phyloP scores from a whole-genome alignment of 305 asterid species.

The Fraxinus latifolia region DNA sequence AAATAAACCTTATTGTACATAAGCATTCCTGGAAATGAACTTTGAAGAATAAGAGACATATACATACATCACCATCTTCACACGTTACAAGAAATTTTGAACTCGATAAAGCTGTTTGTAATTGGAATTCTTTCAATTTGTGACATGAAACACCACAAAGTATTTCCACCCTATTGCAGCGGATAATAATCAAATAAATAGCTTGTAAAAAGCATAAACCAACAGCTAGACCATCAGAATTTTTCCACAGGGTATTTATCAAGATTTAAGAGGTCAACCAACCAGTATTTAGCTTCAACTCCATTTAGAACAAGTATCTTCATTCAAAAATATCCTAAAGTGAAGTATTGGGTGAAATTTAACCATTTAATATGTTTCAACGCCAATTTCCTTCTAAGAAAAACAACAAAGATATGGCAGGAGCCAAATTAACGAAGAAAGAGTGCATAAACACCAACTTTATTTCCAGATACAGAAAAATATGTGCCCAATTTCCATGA shows the following conservation, averaged over 20 bases:
- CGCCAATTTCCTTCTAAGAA: neutral
- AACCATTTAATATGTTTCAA: neutral
- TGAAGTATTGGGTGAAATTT: neutral
- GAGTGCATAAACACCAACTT: conserved; percentile 1
- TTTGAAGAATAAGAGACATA: neutral
- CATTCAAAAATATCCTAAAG: neutral
- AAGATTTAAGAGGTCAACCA: neutral
- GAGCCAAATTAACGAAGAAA: neutral
- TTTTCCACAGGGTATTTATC: neutral
- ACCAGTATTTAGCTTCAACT: neutral
- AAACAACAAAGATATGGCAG: neutral
- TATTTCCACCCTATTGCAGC: neutral
- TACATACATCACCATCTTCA: neutral
- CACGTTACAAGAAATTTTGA: neutral
- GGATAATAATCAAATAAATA: neutral
- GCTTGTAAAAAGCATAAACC: neutral
- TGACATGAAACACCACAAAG: neutral
- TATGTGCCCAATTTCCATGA: neutral
- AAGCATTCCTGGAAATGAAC: neutral
- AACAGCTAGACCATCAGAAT: neutral
- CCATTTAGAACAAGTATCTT: neutral
- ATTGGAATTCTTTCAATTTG: neutral
- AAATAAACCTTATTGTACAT: neutral
- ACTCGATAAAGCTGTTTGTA: neutral
- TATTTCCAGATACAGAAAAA: neutral